Evolutionary conservation across 2,329 filamentous ascomycete genomes (phyloP).

Genomic region (Aspergillus hortae): DNA sequence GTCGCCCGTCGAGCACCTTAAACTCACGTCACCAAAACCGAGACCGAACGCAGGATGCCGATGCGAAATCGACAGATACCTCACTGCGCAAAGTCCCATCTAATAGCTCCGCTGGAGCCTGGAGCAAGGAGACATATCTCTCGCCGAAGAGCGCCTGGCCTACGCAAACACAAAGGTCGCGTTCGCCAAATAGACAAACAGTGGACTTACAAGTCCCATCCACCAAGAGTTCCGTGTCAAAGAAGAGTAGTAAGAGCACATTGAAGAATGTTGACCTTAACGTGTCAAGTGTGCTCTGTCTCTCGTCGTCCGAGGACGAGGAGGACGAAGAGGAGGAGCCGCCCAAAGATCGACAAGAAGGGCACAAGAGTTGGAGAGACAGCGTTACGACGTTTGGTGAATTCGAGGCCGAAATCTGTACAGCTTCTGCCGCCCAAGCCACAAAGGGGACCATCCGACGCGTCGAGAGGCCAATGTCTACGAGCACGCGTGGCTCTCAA

Average conservation of each 20-base stretch:
- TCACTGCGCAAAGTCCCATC: constrained; percentile 16
- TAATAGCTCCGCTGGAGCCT: constrained; percentile 22
- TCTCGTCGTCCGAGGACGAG: constrained; percentile 50
- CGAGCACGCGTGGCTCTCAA: constrained; percentile 24
- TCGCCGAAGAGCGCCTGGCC: constrained; percentile 17
- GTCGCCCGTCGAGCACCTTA: constrained; percentile 20
- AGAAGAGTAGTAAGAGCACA: constrained; percentile 37
- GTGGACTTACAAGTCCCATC: constrained; percentile 8
- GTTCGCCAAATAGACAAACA: constrained; percentile 18
- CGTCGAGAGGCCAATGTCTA: constrained; percentile 25
- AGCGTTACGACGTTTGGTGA: constrained; percentile 40
- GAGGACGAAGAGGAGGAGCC: constrained; percentile 31
- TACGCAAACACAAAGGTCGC: constrained; percentile 13
- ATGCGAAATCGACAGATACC: constrained; percentile 16
- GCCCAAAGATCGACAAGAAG: constrained; percentile 10
- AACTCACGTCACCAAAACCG: constrained; percentile 22
- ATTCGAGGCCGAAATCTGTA: constrained; percentile 42
- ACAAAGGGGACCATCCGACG: constrained; percentile 26
- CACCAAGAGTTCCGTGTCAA: constrained; percentile 24
- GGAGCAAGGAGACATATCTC: constrained; percentile 22
- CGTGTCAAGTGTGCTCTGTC: constrained; percentile 44
- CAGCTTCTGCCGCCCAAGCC: constrained; percentile 37
- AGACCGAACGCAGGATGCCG: constrained; percentile 18
- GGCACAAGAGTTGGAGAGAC: constrained; percentile 26
- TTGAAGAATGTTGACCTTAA: constrained; percentile 40